phyloP scores from a whole-genome alignment of 306 rosid genomes.

The Pachyrhizus erosus region DNA sequence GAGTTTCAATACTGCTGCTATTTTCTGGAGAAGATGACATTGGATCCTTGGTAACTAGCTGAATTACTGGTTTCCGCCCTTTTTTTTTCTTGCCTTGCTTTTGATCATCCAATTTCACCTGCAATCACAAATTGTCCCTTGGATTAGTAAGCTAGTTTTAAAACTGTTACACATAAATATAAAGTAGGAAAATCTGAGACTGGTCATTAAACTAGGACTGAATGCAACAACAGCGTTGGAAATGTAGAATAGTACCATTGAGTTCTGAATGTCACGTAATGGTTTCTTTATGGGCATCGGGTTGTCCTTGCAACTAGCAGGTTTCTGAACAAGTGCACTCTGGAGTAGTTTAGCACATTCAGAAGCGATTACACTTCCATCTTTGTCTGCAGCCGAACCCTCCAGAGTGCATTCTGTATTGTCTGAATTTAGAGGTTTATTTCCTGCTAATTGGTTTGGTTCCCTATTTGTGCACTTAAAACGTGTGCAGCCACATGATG shows the following conservation, averaged over 20 bases:
- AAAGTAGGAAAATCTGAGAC: background rate
- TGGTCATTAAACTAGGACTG: conserved; percentile 11
- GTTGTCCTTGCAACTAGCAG: conserved; percentile 45
- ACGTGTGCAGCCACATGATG: conserved; percentile 77
- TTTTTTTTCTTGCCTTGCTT: conserved; percentile 58
- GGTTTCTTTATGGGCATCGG: conserved; percentile 66
- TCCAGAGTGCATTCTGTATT: conserved; percentile 39
- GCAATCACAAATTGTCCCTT: conserved; percentile 31
- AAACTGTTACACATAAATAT: background rate
- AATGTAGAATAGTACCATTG: conserved; percentile 59
- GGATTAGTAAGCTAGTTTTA: conserved; percentile 37
- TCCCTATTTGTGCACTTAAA: conserved; percentile 83
- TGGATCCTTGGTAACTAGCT: conserved; percentile 54
- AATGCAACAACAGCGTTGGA: conserved; percentile 24
- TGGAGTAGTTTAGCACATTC: conserved; percentile 69
- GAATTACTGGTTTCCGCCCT: conserved; percentile 53
- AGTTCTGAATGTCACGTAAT: conserved; percentile 79
- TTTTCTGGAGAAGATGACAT: conserved; percentile 52
- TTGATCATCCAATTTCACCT: conserved; percentile 53
- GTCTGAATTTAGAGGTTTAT: conserved; percentile 49
- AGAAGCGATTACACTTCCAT: conserved; percentile 45
- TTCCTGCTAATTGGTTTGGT: conserved; percentile 33
- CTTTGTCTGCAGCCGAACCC: conserved; percentile 36
- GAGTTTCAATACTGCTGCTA: conserved; percentile 27
- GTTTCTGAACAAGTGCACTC: conserved; percentile 65